These are phyloP conservation scores for Huntiella decipiens DNA, from an alignment of 2,329 filamentous ascomycete species.

Conservation along the genomic window DNA sequence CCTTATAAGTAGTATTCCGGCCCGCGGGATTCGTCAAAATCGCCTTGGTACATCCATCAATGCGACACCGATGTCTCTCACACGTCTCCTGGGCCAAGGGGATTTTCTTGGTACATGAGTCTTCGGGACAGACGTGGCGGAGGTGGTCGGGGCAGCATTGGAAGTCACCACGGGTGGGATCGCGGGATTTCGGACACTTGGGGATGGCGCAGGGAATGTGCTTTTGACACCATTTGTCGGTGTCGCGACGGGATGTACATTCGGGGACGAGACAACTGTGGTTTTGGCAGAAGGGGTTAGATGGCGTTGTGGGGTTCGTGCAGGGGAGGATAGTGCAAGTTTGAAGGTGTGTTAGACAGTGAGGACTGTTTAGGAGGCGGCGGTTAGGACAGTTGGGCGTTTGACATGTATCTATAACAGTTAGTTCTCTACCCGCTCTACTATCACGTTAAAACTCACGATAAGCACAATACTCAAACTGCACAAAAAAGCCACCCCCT, in stretches of 20 bases:
- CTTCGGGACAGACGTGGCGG: background rate
- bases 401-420: conserved; percentile 12
- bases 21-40: conserved; percentile 3
- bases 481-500: too few species aligned
- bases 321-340: conserved; percentile 12
- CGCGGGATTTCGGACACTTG: conserved; percentile 2
- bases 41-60: background rate
- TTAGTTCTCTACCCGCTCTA: too few species aligned
- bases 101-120: background rate
- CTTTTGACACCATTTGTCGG: conserved; percentile 12
- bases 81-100: background rate
- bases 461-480: too few species aligned
- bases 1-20: background rate
- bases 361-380: conserved; percentile 4
- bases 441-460: too few species aligned
- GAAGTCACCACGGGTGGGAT: background rate
- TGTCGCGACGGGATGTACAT: conserved; percentile 12
- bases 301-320: conserved; percentile 6
- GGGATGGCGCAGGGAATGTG: conserved; percentile 13
- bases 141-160: conserved; percentile 1
- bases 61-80: conserved; percentile 1
- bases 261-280: conserved; percentile 12
- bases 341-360: conserved; percentile 12
- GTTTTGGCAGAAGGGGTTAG: conserved; percentile 9
- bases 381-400: conserved; percentile 11